Evolutionary conservation across 192 early-diverging fungal species (phyloP).

Genomic region (Podila horticola): DNA sequence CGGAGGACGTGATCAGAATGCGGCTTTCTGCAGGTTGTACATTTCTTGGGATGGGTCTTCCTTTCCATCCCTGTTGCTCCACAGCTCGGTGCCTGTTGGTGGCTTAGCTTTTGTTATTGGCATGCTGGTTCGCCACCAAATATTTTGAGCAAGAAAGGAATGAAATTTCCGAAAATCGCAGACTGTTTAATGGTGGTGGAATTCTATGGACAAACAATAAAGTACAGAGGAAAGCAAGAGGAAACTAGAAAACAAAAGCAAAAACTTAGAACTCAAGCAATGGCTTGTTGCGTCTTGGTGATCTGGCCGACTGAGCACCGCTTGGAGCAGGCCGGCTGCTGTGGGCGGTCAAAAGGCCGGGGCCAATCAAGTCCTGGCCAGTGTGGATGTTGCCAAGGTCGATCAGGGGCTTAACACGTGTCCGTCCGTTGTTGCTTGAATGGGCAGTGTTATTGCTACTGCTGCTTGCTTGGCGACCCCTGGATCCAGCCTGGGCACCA

Average conservation of each 20-base stretch:
- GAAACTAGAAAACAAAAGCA: background rate
- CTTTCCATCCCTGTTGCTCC: no score
- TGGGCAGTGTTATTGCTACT: background rate
- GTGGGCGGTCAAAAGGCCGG: conserved; percentile 16
- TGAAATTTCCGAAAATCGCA: no score
- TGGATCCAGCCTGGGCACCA: background rate
- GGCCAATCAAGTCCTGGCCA: conserved; percentile 25
- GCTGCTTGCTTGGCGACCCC: conserved; percentile 1
- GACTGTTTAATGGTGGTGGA: background rate
- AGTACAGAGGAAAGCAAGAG: background rate
- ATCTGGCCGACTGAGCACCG: conserved; percentile 9
- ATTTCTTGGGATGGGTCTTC: no score
- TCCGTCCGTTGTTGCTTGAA: background rate
- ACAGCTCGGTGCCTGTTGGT: no score
- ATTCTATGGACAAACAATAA: background rate
- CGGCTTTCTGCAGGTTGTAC: no score
- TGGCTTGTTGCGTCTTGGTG: conserved; percentile 33
- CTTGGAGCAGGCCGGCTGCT: background rate
- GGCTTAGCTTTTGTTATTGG: no score
- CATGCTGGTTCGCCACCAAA: no score
- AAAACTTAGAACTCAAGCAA: conserved; percentile 30
- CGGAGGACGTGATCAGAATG: no score
- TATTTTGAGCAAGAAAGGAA: no score
- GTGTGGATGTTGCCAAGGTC: conserved; percentile 37
- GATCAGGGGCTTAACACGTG: conserved; percentile 26